Conservation (phyloP, 2,329 filamentous ascomycete species). For the Cladosporium velox region DNA sequence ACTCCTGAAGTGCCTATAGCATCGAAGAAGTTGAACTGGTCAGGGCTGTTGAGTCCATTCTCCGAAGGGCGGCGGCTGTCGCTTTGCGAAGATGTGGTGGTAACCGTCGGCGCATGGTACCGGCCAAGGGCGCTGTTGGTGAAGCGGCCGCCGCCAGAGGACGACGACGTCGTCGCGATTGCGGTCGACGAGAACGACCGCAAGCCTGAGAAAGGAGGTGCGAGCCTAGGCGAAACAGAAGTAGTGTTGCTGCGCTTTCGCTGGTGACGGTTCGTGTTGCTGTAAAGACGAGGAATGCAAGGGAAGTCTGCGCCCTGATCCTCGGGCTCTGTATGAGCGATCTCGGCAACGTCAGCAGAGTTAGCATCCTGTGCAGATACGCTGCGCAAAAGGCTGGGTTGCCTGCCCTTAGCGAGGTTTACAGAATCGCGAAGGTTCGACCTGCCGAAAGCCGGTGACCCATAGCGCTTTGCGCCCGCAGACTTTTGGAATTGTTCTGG, state of each 20-base stretch:
- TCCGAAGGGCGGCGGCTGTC: conserved; percentile 32
- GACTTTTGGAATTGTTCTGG: conserved; percentile 34
- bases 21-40: conserved; percentile 69
- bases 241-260: conserved; percentile 84
- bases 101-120: conserved; percentile 22
- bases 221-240: conserved; percentile 63
- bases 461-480: conserved; percentile 31
- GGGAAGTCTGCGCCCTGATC: conserved; percentile 70
- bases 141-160: conserved; percentile 30
- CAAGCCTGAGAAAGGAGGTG: conserved; percentile 64
- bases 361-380: conserved; percentile 27
- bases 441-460: conserved; percentile 40
- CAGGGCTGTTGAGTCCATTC: conserved; percentile 26
- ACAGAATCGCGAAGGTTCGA: conserved; percentile 83
- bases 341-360: conserved; percentile 25
- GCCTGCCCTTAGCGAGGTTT: conserved; percentile 72
- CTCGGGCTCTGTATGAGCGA: conserved; percentile 36
- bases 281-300: conserved; percentile 68
- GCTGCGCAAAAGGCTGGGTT: conserved; percentile 28
- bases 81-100: conserved; percentile 30
- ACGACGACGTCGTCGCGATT: conserved; percentile 43
- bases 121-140: conserved; percentile 18
- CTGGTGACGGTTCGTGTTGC: conserved; percentile 63
- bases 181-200: conserved; percentile 69
- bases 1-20: conserved; percentile 74